Base-by-base conservation (phyloP, 805 yeast species). In the Candida manassasensis region DNA sequence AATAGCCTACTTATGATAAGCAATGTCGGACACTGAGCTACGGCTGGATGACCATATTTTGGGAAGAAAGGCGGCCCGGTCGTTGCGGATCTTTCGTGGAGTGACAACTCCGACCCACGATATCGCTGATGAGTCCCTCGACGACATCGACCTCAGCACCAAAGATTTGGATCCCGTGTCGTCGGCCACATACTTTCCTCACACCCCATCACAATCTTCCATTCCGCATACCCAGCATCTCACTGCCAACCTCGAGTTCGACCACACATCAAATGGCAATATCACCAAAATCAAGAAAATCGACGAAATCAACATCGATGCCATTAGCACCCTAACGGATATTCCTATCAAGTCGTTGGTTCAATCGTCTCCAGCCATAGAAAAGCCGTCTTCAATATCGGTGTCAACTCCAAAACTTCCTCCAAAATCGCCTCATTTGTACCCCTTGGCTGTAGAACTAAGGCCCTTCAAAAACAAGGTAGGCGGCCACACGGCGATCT, bases 401-500 rank as follows among this genome's bases (percentile, higher is more conserved):
- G 12, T 14, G 11, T 25, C 36, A 12, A 19, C 26, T 18, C 12
- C 36, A 19, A 29, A 11, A 19, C 3, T 12, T 17, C 21, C 27
- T 13, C 19, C 26, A 11, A 33, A 36, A 32, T 29, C 35, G 3
- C 57, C 57, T 7, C 57, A 61, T 5, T 62, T 67, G 27, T 83
- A 69, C 45, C 84, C 88, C 3, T 60, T 87, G 19, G 84, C 96
- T 1, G 96, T 89, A 1, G 97, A 90, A 55, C 62, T 90, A 39
- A 77, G 85, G 36, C 97, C 97, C 2, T 90, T 89, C 61, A 80
- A 81, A 37, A 88, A 93, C 54, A 88, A 85, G 53, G 97, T 93
- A 15, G 99, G 99, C 6, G 99, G 99, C 0, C 99, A 93, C 55
- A 90, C 97, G 0, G 97, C 97, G 1, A 88, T 93, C 22, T 93